Evolutionary conservation across 305 asterid genomes (phyloP).

Genomic region (Ilex paraguariensis): DNA sequence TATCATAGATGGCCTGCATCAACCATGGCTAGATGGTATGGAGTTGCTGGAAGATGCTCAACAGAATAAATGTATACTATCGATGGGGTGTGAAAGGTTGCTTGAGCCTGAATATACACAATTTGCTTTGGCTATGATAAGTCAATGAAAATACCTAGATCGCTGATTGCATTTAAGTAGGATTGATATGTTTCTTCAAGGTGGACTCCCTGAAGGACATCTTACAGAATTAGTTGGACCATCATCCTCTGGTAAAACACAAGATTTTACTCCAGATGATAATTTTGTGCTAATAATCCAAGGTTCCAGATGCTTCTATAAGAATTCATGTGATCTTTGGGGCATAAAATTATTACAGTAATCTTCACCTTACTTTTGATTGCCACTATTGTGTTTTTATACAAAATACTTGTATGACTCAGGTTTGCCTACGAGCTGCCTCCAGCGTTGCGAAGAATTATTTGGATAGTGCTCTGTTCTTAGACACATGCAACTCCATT

Average conservation of each 20-base stretch:
- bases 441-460: slow-evolving; percentile 47
- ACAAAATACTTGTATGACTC: not conserved
- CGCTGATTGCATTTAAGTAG: slow-evolving; percentile 24
- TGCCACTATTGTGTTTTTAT: not conserved
- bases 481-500: slow-evolving; percentile 82
- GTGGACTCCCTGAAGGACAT: slow-evolving; percentile 66
- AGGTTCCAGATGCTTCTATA: not conserved
- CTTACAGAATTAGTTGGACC: slow-evolving; percentile 87
- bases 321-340: not conserved
- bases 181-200: slow-evolving; percentile 67
- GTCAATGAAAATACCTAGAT: not conserved
- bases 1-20: slow-evolving; percentile 40
- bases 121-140: not conserved
- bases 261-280: slow-evolving; percentile 21
- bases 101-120: not conserved
- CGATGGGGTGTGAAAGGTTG: slow-evolving; percentile 71
- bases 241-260: slow-evolving; percentile 91
- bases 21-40: slow-evolving; percentile 62
- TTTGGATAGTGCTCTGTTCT: slow-evolving; percentile 53
- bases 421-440: slow-evolving; percentile 80
- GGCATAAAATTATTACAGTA: not conserved
- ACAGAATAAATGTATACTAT: slow-evolving; percentile 40
- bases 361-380: not conserved
- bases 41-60: slow-evolving; percentile 55
- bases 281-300: not conserved